A percentile compares a stretch with the other conserved stretches of the same genome.
Evolutionary conservation across 345 rosid species (phyloP).

Genomic region (Passiflora organensis): DNA sequence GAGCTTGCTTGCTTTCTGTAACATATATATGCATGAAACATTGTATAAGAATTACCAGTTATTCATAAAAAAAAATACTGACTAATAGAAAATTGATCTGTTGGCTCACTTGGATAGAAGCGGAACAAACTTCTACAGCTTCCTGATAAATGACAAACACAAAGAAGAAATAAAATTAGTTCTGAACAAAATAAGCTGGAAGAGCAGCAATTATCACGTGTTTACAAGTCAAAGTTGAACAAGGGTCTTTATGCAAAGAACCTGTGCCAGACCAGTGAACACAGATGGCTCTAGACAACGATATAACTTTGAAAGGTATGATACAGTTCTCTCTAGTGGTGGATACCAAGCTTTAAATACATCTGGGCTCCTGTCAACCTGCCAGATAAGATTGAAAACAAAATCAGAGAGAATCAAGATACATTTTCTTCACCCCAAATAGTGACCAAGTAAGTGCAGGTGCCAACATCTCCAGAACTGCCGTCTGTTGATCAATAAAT

Average conservation of each 20-base stretch:
- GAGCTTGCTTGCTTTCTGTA: constrained; percentile 88
- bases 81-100: constrained; percentile 4
- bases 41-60: background rate
- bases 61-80: background rate
- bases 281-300: constrained; percentile 77
- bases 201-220: background rate
- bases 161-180: constrained; percentile 13
- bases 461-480: constrained; percentile 3
- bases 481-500: background rate
- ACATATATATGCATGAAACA: constrained; percentile 8
- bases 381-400: constrained; percentile 13
- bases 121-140: constrained; percentile 93
- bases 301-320: constrained; percentile 87
- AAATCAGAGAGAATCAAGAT: background rate
- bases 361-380: constrained; percentile 63
- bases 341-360: constrained; percentile 89
- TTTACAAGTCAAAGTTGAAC: constrained; percentile 5
- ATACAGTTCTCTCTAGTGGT: constrained; percentile 84
- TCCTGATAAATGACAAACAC: constrained; percentile 48
- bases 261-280: constrained; percentile 98
- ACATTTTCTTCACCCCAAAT: no score
- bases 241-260: constrained; percentile 14
- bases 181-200: constrained; percentile 11
- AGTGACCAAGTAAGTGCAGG: background rate
- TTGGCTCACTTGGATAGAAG: constrained; percentile 75